These are phyloP conservation scores for Litsea cubeba DNA, from an alignment of 164 flowering plant genomes.

Conservation along the genomic window DNA sequence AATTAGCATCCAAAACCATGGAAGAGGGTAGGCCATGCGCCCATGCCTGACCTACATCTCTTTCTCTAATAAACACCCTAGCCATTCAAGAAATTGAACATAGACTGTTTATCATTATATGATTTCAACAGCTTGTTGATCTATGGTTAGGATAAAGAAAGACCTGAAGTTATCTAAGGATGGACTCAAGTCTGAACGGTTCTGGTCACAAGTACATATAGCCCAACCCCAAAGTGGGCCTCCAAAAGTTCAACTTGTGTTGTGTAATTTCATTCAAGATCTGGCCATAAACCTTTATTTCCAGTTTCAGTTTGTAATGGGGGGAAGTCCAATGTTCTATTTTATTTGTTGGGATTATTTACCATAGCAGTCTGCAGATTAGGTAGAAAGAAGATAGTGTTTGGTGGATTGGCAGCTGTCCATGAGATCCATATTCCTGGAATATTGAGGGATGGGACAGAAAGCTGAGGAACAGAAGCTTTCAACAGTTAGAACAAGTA, in stretches of 20 bases:
- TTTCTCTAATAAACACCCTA: neutral
- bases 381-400: constrained; percentile 15
- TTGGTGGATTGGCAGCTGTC: constrained; percentile 45
- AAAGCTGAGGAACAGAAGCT: constrained; percentile 87
- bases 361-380: constrained; percentile 17
- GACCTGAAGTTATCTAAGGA: neutral
- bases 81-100: neutral
- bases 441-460: constrained; percentile 76
- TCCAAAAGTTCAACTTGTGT: constrained; percentile 8
- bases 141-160: neutral
- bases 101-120: neutral
- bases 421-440: constrained; percentile 55
- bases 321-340: neutral
- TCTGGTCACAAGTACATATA: neutral
- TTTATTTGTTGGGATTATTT: constrained; percentile 14
- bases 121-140: neutral
- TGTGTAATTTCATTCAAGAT: constrained; percentile 32
- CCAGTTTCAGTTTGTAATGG: constrained; percentile 11
- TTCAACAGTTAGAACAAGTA: constrained; percentile 52
- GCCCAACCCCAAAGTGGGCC: neutral
- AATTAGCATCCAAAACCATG: too few species aligned
- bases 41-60: neutral
- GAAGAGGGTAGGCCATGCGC: neutral
- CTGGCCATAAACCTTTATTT: constrained; percentile 26
- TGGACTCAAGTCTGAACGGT: neutral